phyloP scores from a whole-genome alignment of 129 eudicot species.

The Saussurea involucrata region DNA sequence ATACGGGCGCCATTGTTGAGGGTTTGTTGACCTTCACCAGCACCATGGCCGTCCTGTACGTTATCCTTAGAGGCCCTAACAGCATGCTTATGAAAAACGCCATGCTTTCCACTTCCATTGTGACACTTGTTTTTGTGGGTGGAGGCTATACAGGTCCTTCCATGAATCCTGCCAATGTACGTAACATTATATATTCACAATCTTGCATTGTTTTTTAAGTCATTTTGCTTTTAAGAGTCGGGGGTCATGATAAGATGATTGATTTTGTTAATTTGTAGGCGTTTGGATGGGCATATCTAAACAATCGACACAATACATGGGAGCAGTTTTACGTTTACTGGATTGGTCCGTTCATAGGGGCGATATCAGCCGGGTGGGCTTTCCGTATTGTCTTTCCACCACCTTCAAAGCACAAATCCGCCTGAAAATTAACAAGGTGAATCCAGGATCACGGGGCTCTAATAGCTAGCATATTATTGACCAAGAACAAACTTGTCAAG shows the following conservation, averaged over 20 bases:
- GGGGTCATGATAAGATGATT: too few relatives aligned
- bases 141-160: conserved; percentile 45
- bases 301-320: conserved; percentile 58
- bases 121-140: conserved; percentile 55
- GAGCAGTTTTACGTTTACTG: conserved; percentile 73
- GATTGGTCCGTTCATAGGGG: conserved; percentile 70
- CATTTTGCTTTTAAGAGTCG: too few relatives aligned
- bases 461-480: not conserved
- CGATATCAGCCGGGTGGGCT: conserved; percentile 60
- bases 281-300: conserved; percentile 80
- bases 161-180: conserved; percentile 60
- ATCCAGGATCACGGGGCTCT: too few relatives aligned
- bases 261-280: conserved; percentile 36
- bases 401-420: conserved; percentile 42
- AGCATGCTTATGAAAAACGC: conserved; percentile 57
- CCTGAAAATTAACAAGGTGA: conserved; percentile 21
- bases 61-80: conserved; percentile 57
- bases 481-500: not conserved
- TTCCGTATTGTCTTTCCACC: conserved; percentile 63
- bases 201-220: not conserved
- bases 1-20: conserved; percentile 79
- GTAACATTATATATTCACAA: conserved; percentile 46
- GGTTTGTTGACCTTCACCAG: conserved; percentile 61
- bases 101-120: conserved; percentile 66
- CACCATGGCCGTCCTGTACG: conserved; percentile 46